Conservation (phyloP, 2,329 filamentous ascomycete genomes). For the Colletotrichum noveboracense region DNA sequence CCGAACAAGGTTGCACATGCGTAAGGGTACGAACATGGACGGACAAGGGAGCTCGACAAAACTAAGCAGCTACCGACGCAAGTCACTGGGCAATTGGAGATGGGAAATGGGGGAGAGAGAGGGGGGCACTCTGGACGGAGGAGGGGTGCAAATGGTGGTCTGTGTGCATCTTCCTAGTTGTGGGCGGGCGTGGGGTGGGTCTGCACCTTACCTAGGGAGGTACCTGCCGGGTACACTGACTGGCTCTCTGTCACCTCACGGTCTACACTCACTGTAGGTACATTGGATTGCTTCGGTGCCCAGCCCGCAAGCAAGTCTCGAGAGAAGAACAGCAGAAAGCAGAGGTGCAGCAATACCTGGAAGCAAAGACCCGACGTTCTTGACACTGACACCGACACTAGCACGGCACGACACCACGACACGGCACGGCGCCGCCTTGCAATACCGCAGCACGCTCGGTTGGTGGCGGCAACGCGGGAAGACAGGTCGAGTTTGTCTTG, state of each 20-base stretch:
- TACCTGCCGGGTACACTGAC: background rate
- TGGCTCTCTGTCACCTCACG: background rate
- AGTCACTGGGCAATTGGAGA: background rate
- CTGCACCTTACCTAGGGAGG: background rate
- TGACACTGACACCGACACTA: background rate
- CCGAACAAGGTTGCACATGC: background rate
- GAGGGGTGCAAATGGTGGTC: constrained; percentile 4
- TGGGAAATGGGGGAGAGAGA: background rate
- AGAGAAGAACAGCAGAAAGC: background rate
- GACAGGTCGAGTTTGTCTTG: background rate
- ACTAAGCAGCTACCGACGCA: background rate
- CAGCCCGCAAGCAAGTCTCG: background rate
- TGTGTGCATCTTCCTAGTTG: background rate
- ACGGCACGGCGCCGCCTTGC: background rate
- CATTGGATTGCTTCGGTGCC: background rate
- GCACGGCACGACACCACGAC: background rate
- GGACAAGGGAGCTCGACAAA: background rate
- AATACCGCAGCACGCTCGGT: background rate
- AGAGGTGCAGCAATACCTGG: background rate
- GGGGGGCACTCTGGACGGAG: background rate
- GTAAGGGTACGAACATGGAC: background rate
- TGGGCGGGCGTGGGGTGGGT: background rate
- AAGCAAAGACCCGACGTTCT: background rate
- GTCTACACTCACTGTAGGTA: background rate
- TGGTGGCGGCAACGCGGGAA: background rate